Evolutionary conservation across 2,329 filamentous ascomycete species (phyloP).

Genomic region (Cercospora brassicicola): DNA sequence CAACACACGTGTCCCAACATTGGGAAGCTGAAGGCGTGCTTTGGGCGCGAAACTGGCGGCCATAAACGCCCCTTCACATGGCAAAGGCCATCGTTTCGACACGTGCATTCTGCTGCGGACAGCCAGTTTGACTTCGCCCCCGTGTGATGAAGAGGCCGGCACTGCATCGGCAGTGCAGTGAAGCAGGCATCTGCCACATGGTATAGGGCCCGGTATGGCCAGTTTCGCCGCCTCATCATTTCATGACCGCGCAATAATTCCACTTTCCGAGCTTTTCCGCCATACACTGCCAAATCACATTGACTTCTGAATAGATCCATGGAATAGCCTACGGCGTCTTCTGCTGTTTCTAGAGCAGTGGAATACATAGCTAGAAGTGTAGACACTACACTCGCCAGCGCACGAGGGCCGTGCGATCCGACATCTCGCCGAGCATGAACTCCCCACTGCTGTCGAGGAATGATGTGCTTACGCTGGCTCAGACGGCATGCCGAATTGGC

Average conservation of each 20-base stretch:
- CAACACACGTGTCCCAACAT: background rate
- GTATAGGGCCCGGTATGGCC: background rate
- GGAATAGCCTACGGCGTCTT: background rate
- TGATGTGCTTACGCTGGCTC: constrained; percentile 50
- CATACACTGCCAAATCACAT: background rate
- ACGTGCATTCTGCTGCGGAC: background rate
- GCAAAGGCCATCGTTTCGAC: background rate
- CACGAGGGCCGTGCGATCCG: background rate
- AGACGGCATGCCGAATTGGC: constrained; percentile 49
- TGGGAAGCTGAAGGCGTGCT: background rate
- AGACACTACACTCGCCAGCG: background rate
- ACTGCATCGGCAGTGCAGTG: background rate
- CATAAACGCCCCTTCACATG: background rate
- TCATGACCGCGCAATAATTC: background rate
- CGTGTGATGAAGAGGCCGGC: background rate
- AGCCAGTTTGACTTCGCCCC: background rate
- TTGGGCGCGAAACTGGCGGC: background rate
- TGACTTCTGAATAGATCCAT: background rate
- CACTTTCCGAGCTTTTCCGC: background rate
- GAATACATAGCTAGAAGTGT: background rate
- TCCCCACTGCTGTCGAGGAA: constrained; percentile 37
- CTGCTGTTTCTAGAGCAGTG: background rate
- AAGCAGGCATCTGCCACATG: background rate
- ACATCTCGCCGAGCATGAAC: constrained; percentile 25
- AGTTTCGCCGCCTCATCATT: background rate